phyloP scores from a whole-genome alignment of 208 protist species.

The Leishmania major region DNA sequence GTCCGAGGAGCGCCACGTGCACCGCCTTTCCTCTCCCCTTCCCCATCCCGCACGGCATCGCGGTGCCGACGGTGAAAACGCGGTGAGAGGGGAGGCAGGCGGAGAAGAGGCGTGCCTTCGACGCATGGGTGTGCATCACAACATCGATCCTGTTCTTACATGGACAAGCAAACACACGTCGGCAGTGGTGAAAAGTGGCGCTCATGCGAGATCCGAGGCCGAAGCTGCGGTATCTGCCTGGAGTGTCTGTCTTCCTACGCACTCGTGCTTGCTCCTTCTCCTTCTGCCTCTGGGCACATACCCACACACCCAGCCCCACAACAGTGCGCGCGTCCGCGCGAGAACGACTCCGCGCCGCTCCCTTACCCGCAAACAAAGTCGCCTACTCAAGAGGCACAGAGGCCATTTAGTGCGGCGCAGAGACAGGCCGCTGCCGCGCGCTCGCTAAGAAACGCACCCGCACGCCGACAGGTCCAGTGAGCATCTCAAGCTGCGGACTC shows the following conservation, averaged over 20 bases:
- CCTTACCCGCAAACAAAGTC: neutral
- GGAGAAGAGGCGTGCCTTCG: neutral
- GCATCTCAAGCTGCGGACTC: constrained; percentile 10
- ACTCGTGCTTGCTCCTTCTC: neutral
- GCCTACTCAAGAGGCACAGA: no score
- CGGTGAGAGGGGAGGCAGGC: neutral
- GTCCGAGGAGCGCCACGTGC: neutral
- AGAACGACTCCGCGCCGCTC: neutral
- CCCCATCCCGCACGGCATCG: neutral
- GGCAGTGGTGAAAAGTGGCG: neutral
- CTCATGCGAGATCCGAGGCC: no score
- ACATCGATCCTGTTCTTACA: neutral
- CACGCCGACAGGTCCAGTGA: neutral
- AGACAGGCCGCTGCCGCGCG: neutral
- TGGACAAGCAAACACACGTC: neutral
- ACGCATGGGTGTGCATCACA: neutral
- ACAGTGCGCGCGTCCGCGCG: neutral
- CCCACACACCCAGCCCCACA: neutral
- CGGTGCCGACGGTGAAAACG: neutral
- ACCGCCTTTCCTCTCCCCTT: neutral
- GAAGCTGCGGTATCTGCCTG: neutral
- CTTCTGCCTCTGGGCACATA: neutral
- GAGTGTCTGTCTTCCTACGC: neutral
- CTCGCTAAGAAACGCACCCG: neutral
- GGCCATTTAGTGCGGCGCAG: neutral